These are phyloP conservation scores for Sisymbrium irio DNA, from an alignment of 345 rosid genomes.

Conservation along the genomic window DNA sequence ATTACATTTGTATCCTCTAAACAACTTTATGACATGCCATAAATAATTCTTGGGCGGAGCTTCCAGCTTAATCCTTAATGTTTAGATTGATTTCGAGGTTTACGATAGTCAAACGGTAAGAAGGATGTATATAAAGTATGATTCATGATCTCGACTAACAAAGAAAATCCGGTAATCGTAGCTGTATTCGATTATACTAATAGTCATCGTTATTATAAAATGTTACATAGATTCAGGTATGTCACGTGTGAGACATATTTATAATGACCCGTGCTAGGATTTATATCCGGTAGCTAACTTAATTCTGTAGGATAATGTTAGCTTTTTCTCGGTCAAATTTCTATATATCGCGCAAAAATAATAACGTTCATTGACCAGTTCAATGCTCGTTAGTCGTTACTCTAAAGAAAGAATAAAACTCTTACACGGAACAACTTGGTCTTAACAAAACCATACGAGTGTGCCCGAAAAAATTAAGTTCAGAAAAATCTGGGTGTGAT, in stretches of 20 bases:
- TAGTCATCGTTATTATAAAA: constrained; percentile 5
- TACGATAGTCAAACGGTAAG: not conserved
- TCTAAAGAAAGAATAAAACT: not conserved
- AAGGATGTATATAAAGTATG: not conserved
- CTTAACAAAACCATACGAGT: not conserved
- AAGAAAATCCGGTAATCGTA: constrained; percentile 7
- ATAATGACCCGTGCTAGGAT: constrained; percentile 16
- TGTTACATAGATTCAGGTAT: constrained; percentile 32
- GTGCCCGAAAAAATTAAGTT: too few species aligned
- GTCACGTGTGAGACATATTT: constrained; percentile 24
- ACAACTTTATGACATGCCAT: constrained; percentile 5
- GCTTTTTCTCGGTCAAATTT: not conserved
- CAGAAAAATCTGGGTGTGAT: not conserved
- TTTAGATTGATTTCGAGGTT: constrained; percentile 1
- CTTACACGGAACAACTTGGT: not conserved
- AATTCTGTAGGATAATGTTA: not conserved
- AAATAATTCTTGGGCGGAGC: not conserved
- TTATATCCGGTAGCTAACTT: constrained; percentile 5
- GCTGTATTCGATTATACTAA: constrained; percentile 16
- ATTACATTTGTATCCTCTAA: not conserved
- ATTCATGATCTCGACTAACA: not conserved
- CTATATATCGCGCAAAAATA: not conserved
- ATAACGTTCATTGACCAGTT: constrained; percentile 6
- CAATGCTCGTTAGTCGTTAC: not conserved
- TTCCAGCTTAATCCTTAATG: not conserved